Percentiles rank a stretch among this genome's conserved stretches.
Conservation (phyloP, 495 filamentous ascomycete species). For the Acidiella bohemica region DNA sequence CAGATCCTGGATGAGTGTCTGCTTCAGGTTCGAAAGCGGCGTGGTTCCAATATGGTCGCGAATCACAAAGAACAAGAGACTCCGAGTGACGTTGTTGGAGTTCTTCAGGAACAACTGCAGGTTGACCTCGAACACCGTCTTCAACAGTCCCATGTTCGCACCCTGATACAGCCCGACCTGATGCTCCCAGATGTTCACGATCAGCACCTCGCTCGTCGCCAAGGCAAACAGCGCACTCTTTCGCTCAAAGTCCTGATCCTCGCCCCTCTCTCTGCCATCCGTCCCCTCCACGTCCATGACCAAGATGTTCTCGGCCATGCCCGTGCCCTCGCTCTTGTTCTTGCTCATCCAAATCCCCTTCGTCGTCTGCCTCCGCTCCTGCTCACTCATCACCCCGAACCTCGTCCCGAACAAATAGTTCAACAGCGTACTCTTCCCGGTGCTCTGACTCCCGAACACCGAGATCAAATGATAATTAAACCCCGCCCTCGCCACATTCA, state of each 20-base stretch:
- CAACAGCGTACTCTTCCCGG: slow-evolving; percentile 91
- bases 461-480: slow-evolving; percentile 99
- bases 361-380: slow-evolving; percentile 82
- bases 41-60: slow-evolving; percentile 89
- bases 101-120: slow-evolving; percentile 92
- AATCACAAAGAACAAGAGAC: slow-evolving; percentile 95
- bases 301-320: slow-evolving; percentile 92
- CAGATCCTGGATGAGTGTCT: slow-evolving; percentile 81
- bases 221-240: slow-evolving; percentile 95
- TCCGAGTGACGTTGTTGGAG: slow-evolving; percentile 77
- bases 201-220: slow-evolving; percentile 93
- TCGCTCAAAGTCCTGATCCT: slow-evolving; percentile 97
- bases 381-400: slow-evolving; percentile 92
- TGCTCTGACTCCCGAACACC: slow-evolving; percentile 97
- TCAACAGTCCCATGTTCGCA: slow-evolving; percentile 94
- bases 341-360: slow-evolving; percentile 99
- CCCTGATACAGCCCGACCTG: slow-evolving; percentile 97
- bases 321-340: slow-evolving; percentile 52
- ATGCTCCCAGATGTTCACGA: slow-evolving; percentile 99
- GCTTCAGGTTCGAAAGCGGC: slow-evolving; percentile 72
- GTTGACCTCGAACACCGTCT: slow-evolving; percentile 98
- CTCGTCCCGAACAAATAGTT: slow-evolving; percentile 92
- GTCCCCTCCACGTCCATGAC: slow-evolving; percentile 99
- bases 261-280: slow-evolving; percentile 87
- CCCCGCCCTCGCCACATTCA: slow-evolving; percentile 68